Evolutionary conservation across 225 moss, liverwort and hornwort species (phyloP), one percentile per base, ranked within the genome.

Genomic region (Antitrichia curtipendula): DNA sequence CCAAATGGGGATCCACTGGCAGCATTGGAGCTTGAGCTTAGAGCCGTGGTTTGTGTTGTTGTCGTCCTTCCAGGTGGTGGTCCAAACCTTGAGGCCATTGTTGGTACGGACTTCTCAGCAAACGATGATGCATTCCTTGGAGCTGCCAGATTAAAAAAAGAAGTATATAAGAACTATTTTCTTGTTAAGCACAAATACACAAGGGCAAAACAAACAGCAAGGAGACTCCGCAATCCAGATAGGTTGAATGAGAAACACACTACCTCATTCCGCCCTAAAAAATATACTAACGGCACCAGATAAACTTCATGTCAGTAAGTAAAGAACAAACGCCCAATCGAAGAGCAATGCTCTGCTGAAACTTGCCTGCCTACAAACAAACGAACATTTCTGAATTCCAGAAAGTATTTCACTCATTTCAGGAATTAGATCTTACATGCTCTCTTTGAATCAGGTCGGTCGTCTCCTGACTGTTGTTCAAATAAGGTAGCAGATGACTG

Each of bases 361-460:
- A 80, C 56, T 90, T 84, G 70, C 75, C 80, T 56, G 50, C 74
- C 68, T 69, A 61, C 72, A 68, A 85, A 84, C 58, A 36, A 82
- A 89, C 34, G 54, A 45, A 62, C 76, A 87, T 40, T 75, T 82
- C 57, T 66, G 24, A 57, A 78, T 43, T 88, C 31, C 64, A 36
- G 62, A 72, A 61, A 83, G 56, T 31, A 85, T 65, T 47, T 56
- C 65, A 54, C 66, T 43, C 52, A 41, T 71, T 60, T 71, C n/a
- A 80, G 82, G 47, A 80, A 76, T 61, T 76, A 49, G n/a, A 79
- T 82, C 87, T 84, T 77, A 93, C 94, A 90, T 90, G 92, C 86
- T 86, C 94, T 90, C 90, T 94, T 94, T 78, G 91, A 76, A 88
- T 94, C 94, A 43, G 94, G 94, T 83, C 91, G 92, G 65, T 87